These are phyloP conservation scores for Salix arbutifolia DNA, from an alignment of 345 rosid species.

Conservation along the genomic window DNA sequence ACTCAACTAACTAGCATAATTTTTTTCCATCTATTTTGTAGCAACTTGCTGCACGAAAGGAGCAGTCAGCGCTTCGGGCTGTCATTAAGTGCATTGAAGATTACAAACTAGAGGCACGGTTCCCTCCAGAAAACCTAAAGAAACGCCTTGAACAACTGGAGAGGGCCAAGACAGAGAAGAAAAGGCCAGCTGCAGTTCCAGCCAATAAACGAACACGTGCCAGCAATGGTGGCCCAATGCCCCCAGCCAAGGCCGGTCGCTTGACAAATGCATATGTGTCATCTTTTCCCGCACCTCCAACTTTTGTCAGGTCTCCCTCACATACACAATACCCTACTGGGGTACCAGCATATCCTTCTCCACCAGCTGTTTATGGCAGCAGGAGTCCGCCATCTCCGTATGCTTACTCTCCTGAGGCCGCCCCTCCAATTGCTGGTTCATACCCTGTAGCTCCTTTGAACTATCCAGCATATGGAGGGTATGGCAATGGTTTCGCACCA, in stretches of 20 bases:
- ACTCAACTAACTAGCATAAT: slow-evolving; percentile 1
- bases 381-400: slow-evolving; percentile 58
- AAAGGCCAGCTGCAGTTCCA: slow-evolving; percentile 69
- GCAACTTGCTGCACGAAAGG: slow-evolving; percentile 85
- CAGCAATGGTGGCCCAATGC: slow-evolving; percentile 90
- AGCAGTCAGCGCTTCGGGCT: slow-evolving; percentile 87
- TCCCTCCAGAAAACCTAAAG: slow-evolving; percentile 93
- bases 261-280: slow-evolving; percentile 86
- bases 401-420: slow-evolving; percentile 62
- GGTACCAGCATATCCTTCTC: slow-evolving; percentile 61
- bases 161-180: slow-evolving; percentile 89
- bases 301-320: slow-evolving; percentile 77
- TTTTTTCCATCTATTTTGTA: slow-evolving; percentile 18
- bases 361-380: slow-evolving; percentile 56
- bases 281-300: slow-evolving; percentile 73
- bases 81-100: slow-evolving; percentile 97
- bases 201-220: slow-evolving; percentile 93
- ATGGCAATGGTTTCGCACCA: slow-evolving; percentile 53
- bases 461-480: slow-evolving; percentile 58
- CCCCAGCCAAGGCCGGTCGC: slow-evolving; percentile 99
- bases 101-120: slow-evolving; percentile 76
- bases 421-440: slow-evolving; percentile 42
- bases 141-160: slow-evolving; percentile 97
- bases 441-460: slow-evolving; percentile 57
- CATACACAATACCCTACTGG: slow-evolving; percentile 67